Base-by-base conservation (phyloP, 768 basidiomycete species). In the Collybia mongolica region DNA sequence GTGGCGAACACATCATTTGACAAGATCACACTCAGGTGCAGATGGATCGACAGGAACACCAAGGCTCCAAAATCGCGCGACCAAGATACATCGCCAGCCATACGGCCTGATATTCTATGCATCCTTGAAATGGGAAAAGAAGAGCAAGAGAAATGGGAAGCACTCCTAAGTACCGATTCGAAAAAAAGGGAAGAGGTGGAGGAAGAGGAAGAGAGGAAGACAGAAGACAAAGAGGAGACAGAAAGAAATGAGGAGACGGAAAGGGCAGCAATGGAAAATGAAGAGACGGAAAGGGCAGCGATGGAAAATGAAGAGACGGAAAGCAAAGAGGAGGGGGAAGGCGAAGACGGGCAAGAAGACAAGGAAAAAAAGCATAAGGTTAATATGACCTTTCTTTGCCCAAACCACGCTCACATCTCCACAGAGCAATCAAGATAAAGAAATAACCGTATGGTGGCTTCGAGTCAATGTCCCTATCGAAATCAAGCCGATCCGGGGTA, bases 401-500 rank as follows among this genome's bases (percentile, higher is more conserved):
- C 17, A 9, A 4, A 7, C 15, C 4, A 15, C 12, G 18, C 6
- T 14, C 15, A n/a, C 20, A 8, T n/a, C 20, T 28, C 20, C 8
- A 8, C 29, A 6, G 26, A 7, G 15, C 15, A 11, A 44, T 14
- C 19, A 23, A 15, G 26, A 26, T 1, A 19, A 52, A 29, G 42
- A 22, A 14, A 22, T 44, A n/a, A 19, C 9, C 14, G 49, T 17
- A 0, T 56, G 48, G 51, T 53, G 54, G 48, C 39, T 37, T 15
- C 38, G 48, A n/a, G 19, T 53, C 7, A 43, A 43, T 46, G 44
- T 47, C 7, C 46, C 53, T 9, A 26, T 50, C 1, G 48, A 56
- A 52, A 45, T 49, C 36, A 49, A 43, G 32, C 23, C 22, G 11
- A 12, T 36, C 14, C 35, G 35, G 12, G 24, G n/a, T 22, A 24